phyloP scores from a whole-genome alignment of 2,329 filamentous ascomycete genomes.

The Piedraia hortae region DNA sequence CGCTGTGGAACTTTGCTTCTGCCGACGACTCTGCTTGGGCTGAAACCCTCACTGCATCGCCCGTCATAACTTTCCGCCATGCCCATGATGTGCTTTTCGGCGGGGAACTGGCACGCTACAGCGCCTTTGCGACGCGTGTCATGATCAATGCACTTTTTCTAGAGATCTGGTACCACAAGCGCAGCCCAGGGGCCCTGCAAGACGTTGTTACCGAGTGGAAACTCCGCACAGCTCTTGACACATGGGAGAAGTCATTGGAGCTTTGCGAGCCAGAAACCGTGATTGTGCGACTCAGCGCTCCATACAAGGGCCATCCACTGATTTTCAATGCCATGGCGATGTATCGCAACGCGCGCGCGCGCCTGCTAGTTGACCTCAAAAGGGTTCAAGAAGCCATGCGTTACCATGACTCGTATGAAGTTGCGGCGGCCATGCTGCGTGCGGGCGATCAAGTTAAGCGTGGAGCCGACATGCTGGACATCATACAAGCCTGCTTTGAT shows the following conservation, averaged over 20 bases:
- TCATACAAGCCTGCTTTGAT: constrained; percentile 91
- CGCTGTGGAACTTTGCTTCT: constrained; percentile 68
- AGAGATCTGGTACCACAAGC: constrained; percentile 97
- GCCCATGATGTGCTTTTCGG: constrained; percentile 91
- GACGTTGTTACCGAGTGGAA: constrained; percentile 97
- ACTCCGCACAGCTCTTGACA: constrained; percentile 77
- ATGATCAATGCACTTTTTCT: constrained; percentile 98
- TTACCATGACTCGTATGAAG: constrained; percentile 92
- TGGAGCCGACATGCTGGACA: constrained; percentile 91
- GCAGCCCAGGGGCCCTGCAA: constrained; percentile 87
- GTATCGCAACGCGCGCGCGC: constrained; percentile 76
- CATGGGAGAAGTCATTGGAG: constrained; percentile 93
- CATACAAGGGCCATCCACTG: constrained; percentile 82
- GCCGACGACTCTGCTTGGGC: constrained; percentile 61
- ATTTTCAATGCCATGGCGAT: constrained; percentile 97
- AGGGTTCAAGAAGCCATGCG: constrained; percentile 84
- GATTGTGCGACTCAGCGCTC: constrained; percentile 67
- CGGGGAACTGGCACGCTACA: constrained; percentile 71
- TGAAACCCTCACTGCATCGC: constrained; percentile 43
- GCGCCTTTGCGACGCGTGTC: constrained; percentile 83
- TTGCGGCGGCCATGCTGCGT: constrained; percentile 85
- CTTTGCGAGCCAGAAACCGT: constrained; percentile 78
- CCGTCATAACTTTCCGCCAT: constrained; percentile 65
- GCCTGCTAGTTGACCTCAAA: constrained; percentile 86
- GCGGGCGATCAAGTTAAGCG: constrained; percentile 84